Evolutionary conservation across 345 rosid species (phyloP).

Genomic region (Mangifera indica): DNA sequence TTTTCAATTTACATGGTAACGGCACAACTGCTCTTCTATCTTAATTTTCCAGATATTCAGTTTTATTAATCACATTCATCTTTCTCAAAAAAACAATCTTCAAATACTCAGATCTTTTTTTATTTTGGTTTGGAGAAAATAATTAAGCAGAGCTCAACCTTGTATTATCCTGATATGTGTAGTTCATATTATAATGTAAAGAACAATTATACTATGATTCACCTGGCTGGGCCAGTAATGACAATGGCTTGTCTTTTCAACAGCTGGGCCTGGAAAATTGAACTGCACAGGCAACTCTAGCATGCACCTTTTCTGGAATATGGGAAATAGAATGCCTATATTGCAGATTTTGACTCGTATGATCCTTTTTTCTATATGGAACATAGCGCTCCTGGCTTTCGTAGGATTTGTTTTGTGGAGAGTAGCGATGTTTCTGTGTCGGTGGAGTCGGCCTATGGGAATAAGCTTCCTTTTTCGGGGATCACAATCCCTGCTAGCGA

Average conservation of each 20-base stretch:
- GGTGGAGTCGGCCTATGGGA: not conserved
- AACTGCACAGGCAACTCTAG: not conserved
- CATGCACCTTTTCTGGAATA: not conserved
- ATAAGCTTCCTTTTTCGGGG: not conserved
- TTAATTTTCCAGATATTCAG: not conserved
- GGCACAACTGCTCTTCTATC: not conserved
- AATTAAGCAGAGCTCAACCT: not conserved
- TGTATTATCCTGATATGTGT: not conserved
- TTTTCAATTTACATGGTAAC: not conserved
- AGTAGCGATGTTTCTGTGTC: not conserved
- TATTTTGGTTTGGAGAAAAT: not conserved
- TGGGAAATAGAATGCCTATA: not conserved
- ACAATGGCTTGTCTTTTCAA: not conserved
- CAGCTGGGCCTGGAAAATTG: not conserved
- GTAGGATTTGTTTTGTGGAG: not conserved
- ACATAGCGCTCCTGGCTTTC: not conserved
- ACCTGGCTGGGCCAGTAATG: not conserved
- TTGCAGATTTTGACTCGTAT: not conserved
- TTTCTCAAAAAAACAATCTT: not conserved
- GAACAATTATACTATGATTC: not conserved
- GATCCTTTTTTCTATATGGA: not conserved
- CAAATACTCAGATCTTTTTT: not conserved
- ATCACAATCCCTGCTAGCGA: not conserved
- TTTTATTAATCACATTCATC: not conserved
- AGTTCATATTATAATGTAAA: not conserved